Base-by-base conservation (phyloP, 495 filamentous ascomycete genomes). In the Penicillium dipodomyicola region DNA sequence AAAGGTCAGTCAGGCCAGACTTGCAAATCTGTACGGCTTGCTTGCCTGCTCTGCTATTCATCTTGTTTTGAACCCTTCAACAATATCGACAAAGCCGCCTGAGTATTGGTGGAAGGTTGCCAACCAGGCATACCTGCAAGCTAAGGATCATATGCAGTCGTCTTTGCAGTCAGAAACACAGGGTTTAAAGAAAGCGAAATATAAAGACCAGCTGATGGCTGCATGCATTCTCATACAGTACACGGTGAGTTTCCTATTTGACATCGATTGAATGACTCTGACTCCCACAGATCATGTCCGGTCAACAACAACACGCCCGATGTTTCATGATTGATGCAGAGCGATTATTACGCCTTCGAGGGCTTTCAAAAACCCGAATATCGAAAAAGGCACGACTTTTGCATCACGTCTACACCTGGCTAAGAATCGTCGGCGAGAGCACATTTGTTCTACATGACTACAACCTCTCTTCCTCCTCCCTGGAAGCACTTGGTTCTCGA, bases 121-220 rank as follows among this genome's bases (percentile, higher is more conserved):
- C 1, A 58, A 56, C 12, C 65, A 68, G 29, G 58, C 65, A 19
- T 71, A 70, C 27, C 57, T 66, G 29, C 47, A 67, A 22, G 71
- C 69, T 1, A 72, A 65, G 45, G 65, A 70, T 19, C 65, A 72
- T 43, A 68, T 74, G 52, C 65, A 73, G 45, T 55, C 56, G 2
- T 74, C 70, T 1, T 35, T 74, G 19, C 64, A 67, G 23, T 30
- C 63, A 7, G 72, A 74, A 44, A 68, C 61, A 0, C 49, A 61
- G 9, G 62, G 64, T 4, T 61, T 67, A 10, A 74, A 70, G 39
- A 68, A 67, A 41, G 68, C 70, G 19, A 74, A 74, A 49, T 74
- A 73, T 27, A 74, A 74, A 50, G 72, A 74, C n/a, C 72, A 74
- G 39, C 44, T 74, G 29, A 74, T 74, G 72, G 70, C 72, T 8